Percentiles rank a stretch among this genome's conserved stretches.
These are phyloP conservation scores for Urtica urens DNA, from an alignment of 306 rosid genomes.

Conservation along the genomic window DNA sequence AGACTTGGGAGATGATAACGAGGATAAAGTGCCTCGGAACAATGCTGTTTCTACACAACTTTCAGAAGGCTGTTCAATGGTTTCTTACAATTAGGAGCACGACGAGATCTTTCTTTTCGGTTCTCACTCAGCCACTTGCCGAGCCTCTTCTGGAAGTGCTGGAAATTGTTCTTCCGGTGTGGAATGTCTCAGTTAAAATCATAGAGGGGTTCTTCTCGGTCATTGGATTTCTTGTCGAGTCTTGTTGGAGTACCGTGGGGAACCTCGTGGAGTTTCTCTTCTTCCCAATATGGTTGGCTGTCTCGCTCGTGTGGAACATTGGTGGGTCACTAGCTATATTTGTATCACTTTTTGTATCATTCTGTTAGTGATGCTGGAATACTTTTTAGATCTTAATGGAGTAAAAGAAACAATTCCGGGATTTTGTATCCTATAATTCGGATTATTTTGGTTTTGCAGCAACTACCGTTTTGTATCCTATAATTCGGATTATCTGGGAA, in stretches of 20 bases:
- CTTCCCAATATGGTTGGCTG: conserved; percentile 50
- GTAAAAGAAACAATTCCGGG: no score
- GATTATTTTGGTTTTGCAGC: conserved; percentile 52
- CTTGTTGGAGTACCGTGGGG: conserved; percentile 36
- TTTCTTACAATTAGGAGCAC: conserved; percentile 48
- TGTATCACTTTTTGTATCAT: conserved; percentile 2
- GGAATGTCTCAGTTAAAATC: conserved; percentile 32
- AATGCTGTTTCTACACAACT: conserved; percentile 82
- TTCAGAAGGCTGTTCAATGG: conserved; percentile 75
- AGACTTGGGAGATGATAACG: conserved; percentile 92
- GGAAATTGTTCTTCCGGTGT: conserved; percentile 57
- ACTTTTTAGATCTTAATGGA: no score
- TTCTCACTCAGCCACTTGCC: conserved; percentile 59
- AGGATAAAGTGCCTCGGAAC: conserved; percentile 93
- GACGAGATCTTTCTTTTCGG: conserved; percentile 45
- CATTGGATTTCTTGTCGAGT: conserved; percentile 42
- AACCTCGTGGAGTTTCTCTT: conserved; percentile 50
- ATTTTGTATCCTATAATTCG: no score
- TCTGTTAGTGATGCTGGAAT: conserved; percentile 3
- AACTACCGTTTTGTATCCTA: conserved; percentile 47
- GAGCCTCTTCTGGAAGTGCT: conserved; percentile 42
- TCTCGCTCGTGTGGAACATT: conserved; percentile 42
- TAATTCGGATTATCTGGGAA: conserved; percentile 56
- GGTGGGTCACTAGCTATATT: conserved; percentile 46
- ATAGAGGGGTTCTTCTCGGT: conserved; percentile 43